Evolutionary conservation across 2,329 filamentous ascomycete genomes (phyloP).

Genomic region (Exophiala sideris): DNA sequence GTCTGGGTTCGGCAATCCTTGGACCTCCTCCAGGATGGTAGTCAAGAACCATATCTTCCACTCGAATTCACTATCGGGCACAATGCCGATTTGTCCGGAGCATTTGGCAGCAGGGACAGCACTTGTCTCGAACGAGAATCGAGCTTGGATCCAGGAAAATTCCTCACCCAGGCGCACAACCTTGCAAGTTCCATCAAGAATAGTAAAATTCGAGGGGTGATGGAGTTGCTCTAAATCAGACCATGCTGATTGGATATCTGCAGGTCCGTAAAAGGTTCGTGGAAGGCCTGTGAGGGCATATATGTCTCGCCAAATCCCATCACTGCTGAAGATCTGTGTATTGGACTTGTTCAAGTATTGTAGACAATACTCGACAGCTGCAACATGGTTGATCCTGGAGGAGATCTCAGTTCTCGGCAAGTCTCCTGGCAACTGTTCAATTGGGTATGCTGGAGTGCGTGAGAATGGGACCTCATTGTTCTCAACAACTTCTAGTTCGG

Average conservation of each 20-base stretch:
- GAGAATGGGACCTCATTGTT: no score
- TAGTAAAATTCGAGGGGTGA: slow-evolving; percentile 9
- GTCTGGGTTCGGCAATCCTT: slow-evolving; percentile 16
- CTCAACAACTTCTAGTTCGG: no score
- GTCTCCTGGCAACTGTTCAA: no score
- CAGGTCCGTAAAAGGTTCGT: slow-evolving; percentile 23
- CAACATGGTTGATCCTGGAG: no score
- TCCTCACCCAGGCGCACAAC: slow-evolving; percentile 2
- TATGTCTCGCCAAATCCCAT: slow-evolving; percentile 24
- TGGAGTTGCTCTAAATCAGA: slow-evolving; percentile 11
- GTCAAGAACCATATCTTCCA: slow-evolving; percentile 30
- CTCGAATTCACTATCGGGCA: slow-evolving; percentile 13
- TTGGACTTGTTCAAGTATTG: no score
- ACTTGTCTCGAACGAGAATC: slow-evolving; percentile 22
- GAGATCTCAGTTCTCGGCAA: no score
- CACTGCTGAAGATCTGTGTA: no score
- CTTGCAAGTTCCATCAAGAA: slow-evolving; percentile 14
- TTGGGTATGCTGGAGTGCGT: no score
- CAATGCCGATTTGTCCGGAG: slow-evolving; percentile 11
- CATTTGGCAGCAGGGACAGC: slow-evolving; percentile 21
- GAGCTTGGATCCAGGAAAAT: slow-evolving; percentile 23
- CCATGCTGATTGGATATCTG: slow-evolving; percentile 21
- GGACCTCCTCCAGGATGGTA: slow-evolving; percentile 27
- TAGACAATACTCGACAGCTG: no score
- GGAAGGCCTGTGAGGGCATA: slow-evolving; percentile 26